Evolutionary conservation across 441 rosid species (phyloP), one percentile per base, ranked within the genome.

Genomic region (Daphne laureola): DNA sequence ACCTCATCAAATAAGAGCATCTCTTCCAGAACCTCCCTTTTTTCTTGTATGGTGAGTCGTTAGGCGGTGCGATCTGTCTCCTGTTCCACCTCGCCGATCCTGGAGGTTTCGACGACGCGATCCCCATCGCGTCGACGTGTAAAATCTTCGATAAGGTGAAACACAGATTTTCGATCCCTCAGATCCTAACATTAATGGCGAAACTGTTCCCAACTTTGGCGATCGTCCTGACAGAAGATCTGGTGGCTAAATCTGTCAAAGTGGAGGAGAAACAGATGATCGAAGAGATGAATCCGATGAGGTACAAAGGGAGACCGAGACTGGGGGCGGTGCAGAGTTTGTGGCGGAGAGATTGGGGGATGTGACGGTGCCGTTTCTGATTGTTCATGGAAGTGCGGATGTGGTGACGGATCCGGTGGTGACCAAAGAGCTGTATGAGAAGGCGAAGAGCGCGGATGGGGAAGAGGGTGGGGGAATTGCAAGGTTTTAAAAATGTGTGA

Each of bases 51-150:
- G 94, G 96, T 2, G 96, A 92, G 58, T 92, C 97, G 7, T 80
- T 89, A 96, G 96, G 97, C 11, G 96, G 87, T 4, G 98, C 90
- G 6, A 77, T 81, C 55, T 80, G 78, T 67, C 77, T 92, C n/a
- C 46, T 83, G 61, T 61, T 75, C 26, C 90, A 83, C 61, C 73
- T 88, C 16, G 70, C 80, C 0, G 79, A 73, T 51, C 82, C 70
- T 3, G 43, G 13, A n/a, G 82, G 69, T 35, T 92, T 84, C 46
- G 71, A 68, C 14, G 96, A 97, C 2, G 92, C 94, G 0, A 57
- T 88, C 31, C 60, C 81, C 50, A 92, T 89, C 0, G 91, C 96
- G 8, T 94, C 96, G 16, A 89, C 89, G 96, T 86, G 97, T 53
- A 79, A 69, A 69, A 84, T 89, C 70, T 81, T 94, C 0, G 92